Conservation (phyloP, 495 filamentous ascomycete genomes). For the Penicillium waksmanii region DNA sequence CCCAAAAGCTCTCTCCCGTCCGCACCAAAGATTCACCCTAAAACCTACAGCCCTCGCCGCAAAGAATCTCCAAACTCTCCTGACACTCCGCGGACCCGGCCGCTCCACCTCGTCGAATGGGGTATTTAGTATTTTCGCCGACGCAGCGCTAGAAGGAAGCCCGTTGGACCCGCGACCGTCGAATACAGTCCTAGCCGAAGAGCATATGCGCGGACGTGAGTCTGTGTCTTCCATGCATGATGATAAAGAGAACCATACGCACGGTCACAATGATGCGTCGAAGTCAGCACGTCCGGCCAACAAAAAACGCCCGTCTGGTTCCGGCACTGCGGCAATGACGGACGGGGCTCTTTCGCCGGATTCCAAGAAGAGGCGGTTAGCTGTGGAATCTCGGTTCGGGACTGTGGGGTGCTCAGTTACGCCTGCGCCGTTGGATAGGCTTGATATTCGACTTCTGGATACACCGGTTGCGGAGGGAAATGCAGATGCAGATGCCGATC, state of each 20-base stretch:
- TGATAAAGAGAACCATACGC: slow-evolving; percentile 28
- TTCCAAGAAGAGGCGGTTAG: slow-evolving; percentile 61
- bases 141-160: slow-evolving; percentile 59
- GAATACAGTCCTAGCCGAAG: slow-evolving; percentile 46
- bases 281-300: slow-evolving; percentile 11
- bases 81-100: slow-evolving; percentile 66
- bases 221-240: slow-evolving; percentile 15
- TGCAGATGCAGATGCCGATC: slow-evolving; percentile 25
- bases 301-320: slow-evolving; percentile 10
- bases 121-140: slow-evolving; percentile 78
- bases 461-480: slow-evolving; percentile 20
- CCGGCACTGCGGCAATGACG: neutral
- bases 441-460: slow-evolving; percentile 42
- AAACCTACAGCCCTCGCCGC: slow-evolving; percentile 67
- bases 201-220: slow-evolving; percentile 35
- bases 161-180: slow-evolving; percentile 58
- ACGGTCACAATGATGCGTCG: slow-evolving; percentile 33
- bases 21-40: slow-evolving; percentile 68
- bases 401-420: slow-evolving; percentile 35
- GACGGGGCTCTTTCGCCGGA: slow-evolving; percentile 52
- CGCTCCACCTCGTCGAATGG: slow-evolving; percentile 70
- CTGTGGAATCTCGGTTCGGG: slow-evolving; percentile 56
- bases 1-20: slow-evolving; percentile 74
- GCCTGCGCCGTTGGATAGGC: slow-evolving; percentile 33
- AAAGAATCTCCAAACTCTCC: slow-evolving; percentile 66